Evolutionary conservation across 495 filamentous ascomycete species (phyloP), one percentile per base, ranked within the genome.

Genomic region (Oidiodendron maius): DNA sequence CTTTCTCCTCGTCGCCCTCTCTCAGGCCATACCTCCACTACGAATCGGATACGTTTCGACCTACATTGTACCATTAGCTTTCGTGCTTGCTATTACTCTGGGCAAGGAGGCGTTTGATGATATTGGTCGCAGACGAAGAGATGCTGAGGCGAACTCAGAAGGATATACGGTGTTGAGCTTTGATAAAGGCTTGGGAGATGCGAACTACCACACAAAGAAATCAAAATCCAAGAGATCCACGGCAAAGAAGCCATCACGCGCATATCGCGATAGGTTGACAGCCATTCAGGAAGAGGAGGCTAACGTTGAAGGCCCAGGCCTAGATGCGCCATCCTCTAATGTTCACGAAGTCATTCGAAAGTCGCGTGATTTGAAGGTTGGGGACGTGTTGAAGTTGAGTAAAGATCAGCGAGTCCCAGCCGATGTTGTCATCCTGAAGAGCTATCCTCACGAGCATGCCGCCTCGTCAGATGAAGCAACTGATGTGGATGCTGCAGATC

Each of bases 21-120:
- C 90, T 12, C 94, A 99, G 67, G 83, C 87, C 32, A 86, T 99
- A 48, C 89, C 90, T 13, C 74, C 86, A 6, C 65, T 99, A 34
- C 78, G 88, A 25, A 96, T 99, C 58, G 94, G 94, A 37, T 96
- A 95, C 62, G 77, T 97, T 51, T 89, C 86, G 11, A 96, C 93
- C 2, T 99, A 97, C 57, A 83, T 96, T 60, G 91, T 86, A 13
- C 94, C 94, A 11, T 66, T 99, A 51, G 89, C 83, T 11, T 95
- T 95, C 62, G 94, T 99, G 44, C 77, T 99, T 32, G 64, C 80
- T 4, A 87, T 99, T 50, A 96, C 94, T 0, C 66, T 99, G 49
- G 91, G 89, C 17, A 99, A 99, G 62, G 94, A 99, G 64, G 94
- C 94, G 1, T 79, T 86, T 41, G 94, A 99, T 65, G 94, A 99